phyloP scores from a whole-genome alignment of 116 monocot species.

The Phalaenopsis hybrid region DNA sequence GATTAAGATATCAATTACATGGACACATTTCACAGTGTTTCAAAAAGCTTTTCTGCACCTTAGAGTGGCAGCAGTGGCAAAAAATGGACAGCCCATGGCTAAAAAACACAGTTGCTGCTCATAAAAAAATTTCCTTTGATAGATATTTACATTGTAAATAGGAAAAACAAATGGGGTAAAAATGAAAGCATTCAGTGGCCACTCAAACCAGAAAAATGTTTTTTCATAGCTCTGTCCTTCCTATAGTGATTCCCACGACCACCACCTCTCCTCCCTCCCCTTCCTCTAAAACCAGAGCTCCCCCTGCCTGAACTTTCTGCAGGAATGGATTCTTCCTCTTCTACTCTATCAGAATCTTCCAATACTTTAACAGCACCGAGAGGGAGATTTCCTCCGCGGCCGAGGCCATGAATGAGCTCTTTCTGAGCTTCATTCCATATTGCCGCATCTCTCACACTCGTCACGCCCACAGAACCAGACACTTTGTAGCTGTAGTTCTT shows the following conservation, averaged over 20 bases:
- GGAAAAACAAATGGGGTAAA: neutral
- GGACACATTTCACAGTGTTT: too few relatives aligned
- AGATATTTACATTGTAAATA: too few relatives aligned
- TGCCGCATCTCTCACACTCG: constrained; percentile 62
- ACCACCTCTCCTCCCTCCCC: constrained; percentile 21
- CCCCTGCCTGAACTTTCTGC: constrained; percentile 28
- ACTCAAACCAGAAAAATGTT: constrained; percentile 67
- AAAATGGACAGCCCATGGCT: too few relatives aligned
- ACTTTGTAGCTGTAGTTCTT: constrained; percentile 99
- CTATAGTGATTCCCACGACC: constrained; percentile 34
- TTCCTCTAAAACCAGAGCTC: constrained; percentile 12
- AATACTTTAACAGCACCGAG: constrained; percentile 33
- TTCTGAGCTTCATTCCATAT: constrained; percentile 58
- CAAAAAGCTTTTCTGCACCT: too few relatives aligned
- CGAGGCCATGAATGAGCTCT: constrained; percentile 81
- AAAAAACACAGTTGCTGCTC: too few relatives aligned
- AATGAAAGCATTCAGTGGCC: constrained; percentile 20
- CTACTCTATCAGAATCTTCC: constrained; percentile 16
- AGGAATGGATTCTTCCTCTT: constrained; percentile 4
- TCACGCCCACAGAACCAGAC: constrained; percentile 65
- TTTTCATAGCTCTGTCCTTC: constrained; percentile 89
- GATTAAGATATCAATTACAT: too few relatives aligned
- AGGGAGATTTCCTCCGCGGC: constrained; percentile 80
- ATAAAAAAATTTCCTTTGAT: too few relatives aligned
- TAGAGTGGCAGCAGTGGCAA: too few relatives aligned